Conservation (phyloP, 2,329 filamentous ascomycete genomes). For the Talaromyces verruculosus region DNA sequence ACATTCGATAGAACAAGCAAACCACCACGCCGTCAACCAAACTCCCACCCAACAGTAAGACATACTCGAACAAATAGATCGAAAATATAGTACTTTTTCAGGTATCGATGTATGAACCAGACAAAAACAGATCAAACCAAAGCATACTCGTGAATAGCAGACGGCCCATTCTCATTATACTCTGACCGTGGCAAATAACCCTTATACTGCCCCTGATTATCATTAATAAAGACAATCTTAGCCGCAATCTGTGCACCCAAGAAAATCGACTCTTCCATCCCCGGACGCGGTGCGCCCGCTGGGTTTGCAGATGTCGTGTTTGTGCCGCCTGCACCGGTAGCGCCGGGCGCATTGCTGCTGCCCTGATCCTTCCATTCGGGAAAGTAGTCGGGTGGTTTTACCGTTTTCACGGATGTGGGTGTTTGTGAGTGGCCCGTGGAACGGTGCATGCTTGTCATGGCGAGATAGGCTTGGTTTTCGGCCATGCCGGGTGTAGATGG, state of each 20-base stretch:
- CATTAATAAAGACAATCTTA: constrained; percentile 69
- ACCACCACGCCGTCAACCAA: background rate
- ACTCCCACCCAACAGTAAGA: constrained; percentile 1
- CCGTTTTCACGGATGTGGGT: constrained; percentile 78
- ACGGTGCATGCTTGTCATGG: constrained; percentile 42
- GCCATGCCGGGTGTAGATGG: constrained; percentile 36
- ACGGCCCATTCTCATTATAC: constrained; percentile 66
- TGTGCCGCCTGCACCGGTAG: constrained; percentile 27
- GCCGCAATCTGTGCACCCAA: constrained; percentile 84
- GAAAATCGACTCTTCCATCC: constrained; percentile 79
- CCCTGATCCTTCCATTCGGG: constrained; percentile 81
- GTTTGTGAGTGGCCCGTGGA: constrained; percentile 70
- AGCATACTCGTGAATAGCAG: constrained; percentile 60
- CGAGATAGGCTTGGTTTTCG: constrained; percentile 26
- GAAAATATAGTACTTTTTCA: background rate
- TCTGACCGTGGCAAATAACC: constrained; percentile 68
- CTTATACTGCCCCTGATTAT: constrained; percentile 62
- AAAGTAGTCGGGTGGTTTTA: constrained; percentile 78
- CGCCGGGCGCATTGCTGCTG: constrained; percentile 35
- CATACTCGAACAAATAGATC: background rate
- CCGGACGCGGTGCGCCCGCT: constrained; percentile 48
- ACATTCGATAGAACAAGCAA: background rate
- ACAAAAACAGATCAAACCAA: constrained; percentile 25
- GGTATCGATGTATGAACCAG: background rate
- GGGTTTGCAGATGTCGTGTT: constrained; percentile 24